Conservation (phyloP, 192 early-diverging fungal genomes). For the Geranomyces michiganensis region DNA sequence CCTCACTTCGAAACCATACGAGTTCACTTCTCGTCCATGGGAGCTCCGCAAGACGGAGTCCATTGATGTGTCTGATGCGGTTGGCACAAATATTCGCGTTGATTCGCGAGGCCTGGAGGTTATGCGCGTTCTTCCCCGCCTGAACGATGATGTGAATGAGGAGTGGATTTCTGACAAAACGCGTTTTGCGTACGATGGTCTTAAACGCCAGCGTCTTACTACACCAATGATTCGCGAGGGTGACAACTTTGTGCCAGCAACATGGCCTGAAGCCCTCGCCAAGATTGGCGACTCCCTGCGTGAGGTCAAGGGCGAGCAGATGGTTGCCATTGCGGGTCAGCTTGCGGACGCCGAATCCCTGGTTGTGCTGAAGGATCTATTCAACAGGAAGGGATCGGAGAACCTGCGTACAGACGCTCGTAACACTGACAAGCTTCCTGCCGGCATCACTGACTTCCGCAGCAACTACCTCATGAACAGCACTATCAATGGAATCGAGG, state of each 20-base stretch:
- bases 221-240: constrained; percentile 85
- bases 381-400: constrained; percentile 86
- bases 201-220: constrained; percentile 94
- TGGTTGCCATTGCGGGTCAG: constrained; percentile 88
- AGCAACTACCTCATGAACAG: constrained; percentile 87
- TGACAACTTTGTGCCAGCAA: constrained; percentile 77
- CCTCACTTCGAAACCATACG: constrained; percentile 95
- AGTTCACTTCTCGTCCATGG: constrained; percentile 93
- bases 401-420: constrained; percentile 75
- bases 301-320: constrained; percentile 60
- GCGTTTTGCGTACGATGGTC: constrained; percentile 90
- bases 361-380: constrained; percentile 92
- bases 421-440: constrained; percentile 52
- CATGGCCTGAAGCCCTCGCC: constrained; percentile 86
- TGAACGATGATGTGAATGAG: constrained; percentile 98
- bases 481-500: constrained; percentile 85
- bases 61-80: constrained; percentile 92
- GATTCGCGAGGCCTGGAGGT: constrained; percentile 96
- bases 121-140: constrained; percentile 91
- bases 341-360: constrained; percentile 92
- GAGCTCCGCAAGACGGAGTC: constrained; percentile 95
- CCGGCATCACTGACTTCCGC: constrained; percentile 77
- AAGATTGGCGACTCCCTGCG: constrained; percentile 68
- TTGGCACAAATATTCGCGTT: constrained; percentile 94
- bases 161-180: constrained; percentile 99